Conservation (phyloP, 1,139 yeast species). For the Candida pseudocylindracea region DNA sequence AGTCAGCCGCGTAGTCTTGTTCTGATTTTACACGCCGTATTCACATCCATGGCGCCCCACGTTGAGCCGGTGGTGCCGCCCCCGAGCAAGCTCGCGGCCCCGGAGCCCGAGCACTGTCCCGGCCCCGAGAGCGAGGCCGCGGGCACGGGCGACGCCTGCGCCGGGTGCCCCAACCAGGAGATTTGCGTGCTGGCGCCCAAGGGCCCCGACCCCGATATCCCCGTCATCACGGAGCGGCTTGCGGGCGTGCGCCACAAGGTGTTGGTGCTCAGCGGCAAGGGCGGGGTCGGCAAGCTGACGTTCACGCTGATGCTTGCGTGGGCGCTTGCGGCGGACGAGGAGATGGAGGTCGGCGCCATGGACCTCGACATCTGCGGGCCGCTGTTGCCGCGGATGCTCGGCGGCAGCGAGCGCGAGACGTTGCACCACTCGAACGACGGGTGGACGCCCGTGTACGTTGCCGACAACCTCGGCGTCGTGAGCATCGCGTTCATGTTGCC, state of each 20-base stretch:
- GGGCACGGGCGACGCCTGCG: constrained; percentile 85
- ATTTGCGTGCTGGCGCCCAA: constrained; percentile 77
- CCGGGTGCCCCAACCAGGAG: constrained; percentile 83
- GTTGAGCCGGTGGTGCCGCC: neutral
- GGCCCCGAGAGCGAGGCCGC: constrained; percentile 92
- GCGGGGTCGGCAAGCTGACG: constrained; percentile 96
- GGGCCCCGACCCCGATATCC: constrained; percentile 92
- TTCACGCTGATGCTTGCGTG: constrained; percentile 88
- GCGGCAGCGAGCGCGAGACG: constrained; percentile 58
- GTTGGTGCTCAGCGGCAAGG: constrained; percentile 81
- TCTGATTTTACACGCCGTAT: too few species aligned
- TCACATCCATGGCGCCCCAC: too few species aligned
- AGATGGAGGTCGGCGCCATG: constrained; percentile 83
- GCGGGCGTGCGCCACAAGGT: constrained; percentile 59
- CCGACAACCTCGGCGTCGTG: constrained; percentile 89
- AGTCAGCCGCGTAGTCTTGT: too few species aligned
- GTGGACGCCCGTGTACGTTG: constrained; percentile 92
- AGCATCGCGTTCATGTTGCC: constrained; percentile 93
- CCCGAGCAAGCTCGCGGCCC: constrained; percentile 14
- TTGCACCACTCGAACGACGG: constrained; percentile 83
- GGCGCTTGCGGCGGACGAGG: constrained; percentile 86
- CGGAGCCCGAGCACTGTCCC: constrained; percentile 93
- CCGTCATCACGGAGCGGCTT: constrained; percentile 49
- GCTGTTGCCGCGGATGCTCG: constrained; percentile 84
- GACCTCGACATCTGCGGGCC: constrained; percentile 98